Conservation (phyloP, 2,329 filamentous ascomycete genomes). For the Ceratocystis lukuohia region DNA sequence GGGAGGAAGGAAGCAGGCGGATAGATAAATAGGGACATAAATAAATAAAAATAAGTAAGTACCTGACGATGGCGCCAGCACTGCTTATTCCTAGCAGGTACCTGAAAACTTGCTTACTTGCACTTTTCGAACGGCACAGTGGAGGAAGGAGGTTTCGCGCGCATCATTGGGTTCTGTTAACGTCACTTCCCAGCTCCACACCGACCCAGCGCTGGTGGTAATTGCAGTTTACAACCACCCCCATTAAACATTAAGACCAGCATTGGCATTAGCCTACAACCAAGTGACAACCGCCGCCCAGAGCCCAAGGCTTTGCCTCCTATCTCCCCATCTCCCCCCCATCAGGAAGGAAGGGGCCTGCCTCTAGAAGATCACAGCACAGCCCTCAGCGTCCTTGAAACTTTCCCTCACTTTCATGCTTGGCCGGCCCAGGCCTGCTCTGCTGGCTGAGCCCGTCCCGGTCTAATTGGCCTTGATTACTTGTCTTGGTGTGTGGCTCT, state of each 20-base stretch:
- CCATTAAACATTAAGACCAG: background rate
- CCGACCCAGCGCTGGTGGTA: background rate
- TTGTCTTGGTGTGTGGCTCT: background rate
- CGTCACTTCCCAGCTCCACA: background rate
- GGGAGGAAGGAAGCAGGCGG: background rate
- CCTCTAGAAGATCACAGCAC: slow-evolving; percentile 7
- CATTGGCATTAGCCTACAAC: background rate
- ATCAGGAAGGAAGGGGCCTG: slow-evolving; percentile 10
- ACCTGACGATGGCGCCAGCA: background rate
- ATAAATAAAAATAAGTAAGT: background rate
- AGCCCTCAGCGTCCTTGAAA: background rate
- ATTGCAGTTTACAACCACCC: background rate
- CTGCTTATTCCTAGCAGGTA: background rate
- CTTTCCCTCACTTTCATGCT: background rate
- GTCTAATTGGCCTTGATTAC: background rate
- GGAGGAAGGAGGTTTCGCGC: background rate
- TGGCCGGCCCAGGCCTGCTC: background rate
- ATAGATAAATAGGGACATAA: background rate
- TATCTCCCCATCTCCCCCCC: background rate
- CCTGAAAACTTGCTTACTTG: background rate
- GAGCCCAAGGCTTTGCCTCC: background rate
- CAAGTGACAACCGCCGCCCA: background rate
- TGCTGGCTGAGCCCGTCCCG: background rate
- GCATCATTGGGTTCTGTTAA: background rate
- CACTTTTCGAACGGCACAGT: background rate